Percentiles rank a stretch among this genome's conserved stretches.
phyloP scores from a whole-genome alignment of 371 early-diverging fungal species.

The Mucor ambiguus region DNA sequence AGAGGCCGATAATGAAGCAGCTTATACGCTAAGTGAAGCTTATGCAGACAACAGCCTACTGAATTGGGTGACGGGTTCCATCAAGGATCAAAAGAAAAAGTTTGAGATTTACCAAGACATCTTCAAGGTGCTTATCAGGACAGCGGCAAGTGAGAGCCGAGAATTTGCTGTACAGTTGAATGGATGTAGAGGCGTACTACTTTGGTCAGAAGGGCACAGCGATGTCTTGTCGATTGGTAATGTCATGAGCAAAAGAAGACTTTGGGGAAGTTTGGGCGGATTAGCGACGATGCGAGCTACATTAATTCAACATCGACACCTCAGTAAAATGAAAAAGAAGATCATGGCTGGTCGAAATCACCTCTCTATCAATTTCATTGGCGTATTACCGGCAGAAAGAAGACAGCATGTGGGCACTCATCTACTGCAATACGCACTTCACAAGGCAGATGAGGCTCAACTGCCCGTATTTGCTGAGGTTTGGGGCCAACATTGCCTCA shows the following conservation, averaged over 20 bases:
- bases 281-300: slow-evolving; percentile 19
- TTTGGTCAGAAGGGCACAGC: slow-evolving; percentile 32
- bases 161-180: slow-evolving; percentile 38
- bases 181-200: slow-evolving; percentile 32
- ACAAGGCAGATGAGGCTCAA: slow-evolving; percentile 30
- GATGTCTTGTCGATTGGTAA: slow-evolving; percentile 21
- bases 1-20: slow-evolving; percentile 40
- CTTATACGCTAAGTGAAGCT: slow-evolving; percentile 28
- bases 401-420: slow-evolving; percentile 17
- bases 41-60: slow-evolving; percentile 22
- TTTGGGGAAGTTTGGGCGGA: slow-evolving; percentile 24
- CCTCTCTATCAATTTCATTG: slow-evolving; percentile 29
- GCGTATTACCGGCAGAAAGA: slow-evolving; percentile 32
- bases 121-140: slow-evolving; percentile 28
- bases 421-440: slow-evolving; percentile 24
- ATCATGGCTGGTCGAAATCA: slow-evolving; percentile 24
- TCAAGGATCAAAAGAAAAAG: slow-evolving; percentile 19
- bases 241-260: slow-evolving; percentile 23
- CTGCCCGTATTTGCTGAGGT: slow-evolving; percentile 37
- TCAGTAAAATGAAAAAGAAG: slow-evolving; percentile 19
- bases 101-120: slow-evolving; percentile 20
- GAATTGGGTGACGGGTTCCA: slow-evolving; percentile 23
- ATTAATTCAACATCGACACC: slow-evolving; percentile 21
- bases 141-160: slow-evolving; percentile 26
- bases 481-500: slow-evolving; percentile 17